Conservation (phyloP, 495 filamentous ascomycete species). For the Penicillium argentinense region DNA sequence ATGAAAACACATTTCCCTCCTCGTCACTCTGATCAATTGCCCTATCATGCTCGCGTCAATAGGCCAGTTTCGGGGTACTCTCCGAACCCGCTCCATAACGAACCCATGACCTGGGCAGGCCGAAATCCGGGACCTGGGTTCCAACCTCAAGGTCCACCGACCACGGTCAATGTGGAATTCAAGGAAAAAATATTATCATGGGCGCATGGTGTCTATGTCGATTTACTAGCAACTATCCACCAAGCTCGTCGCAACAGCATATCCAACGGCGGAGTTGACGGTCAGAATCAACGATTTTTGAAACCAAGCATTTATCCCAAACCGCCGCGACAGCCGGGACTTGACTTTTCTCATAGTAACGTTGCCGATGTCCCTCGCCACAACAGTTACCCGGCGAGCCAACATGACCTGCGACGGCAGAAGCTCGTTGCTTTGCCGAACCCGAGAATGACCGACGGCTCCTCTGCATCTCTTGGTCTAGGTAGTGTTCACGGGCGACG, state of each 20-base stretch:
- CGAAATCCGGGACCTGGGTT: slow-evolving; percentile 18
- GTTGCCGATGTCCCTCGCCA: slow-evolving; percentile 35
- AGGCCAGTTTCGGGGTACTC: slow-evolving; percentile 13
- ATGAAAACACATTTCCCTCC: slow-evolving; percentile 43
- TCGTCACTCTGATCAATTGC: slow-evolving; percentile 43
- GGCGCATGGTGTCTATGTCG: slow-evolving; percentile 86
- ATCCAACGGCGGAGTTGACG: slow-evolving; percentile 32
- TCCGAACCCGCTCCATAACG: slow-evolving; percentile 12
- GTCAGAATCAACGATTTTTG: slow-evolving; percentile 36
- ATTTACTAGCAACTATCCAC: slow-evolving; percentile 76
- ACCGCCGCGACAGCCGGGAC: slow-evolving; percentile 54
- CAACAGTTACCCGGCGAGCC: slow-evolving; percentile 42
- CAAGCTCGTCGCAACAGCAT: slow-evolving; percentile 51
- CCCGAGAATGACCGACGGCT: slow-evolving; percentile 13
- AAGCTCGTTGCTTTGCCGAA: slow-evolving; percentile 16
- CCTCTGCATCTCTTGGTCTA: slow-evolving; percentile 9
- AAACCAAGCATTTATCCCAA: slow-evolving; percentile 64
- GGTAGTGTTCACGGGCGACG: slow-evolving; percentile 23
- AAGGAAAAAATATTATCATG: slow-evolving; percentile 80
- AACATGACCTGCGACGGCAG: slow-evolving; percentile 34
- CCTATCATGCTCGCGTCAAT: slow-evolving; percentile 35
- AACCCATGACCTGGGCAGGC: slow-evolving; percentile 28
- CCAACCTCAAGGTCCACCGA: slow-evolving; percentile 22
- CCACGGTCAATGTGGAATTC: slow-evolving; percentile 57
- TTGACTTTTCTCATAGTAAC: slow-evolving; percentile 40